Percentiles rank a stretch among this genome's conserved stretches.
These are phyloP conservation scores for Haplosporangium sp. DNA, from an alignment of 371 early-diverging fungal species.

Conservation along the genomic window DNA sequence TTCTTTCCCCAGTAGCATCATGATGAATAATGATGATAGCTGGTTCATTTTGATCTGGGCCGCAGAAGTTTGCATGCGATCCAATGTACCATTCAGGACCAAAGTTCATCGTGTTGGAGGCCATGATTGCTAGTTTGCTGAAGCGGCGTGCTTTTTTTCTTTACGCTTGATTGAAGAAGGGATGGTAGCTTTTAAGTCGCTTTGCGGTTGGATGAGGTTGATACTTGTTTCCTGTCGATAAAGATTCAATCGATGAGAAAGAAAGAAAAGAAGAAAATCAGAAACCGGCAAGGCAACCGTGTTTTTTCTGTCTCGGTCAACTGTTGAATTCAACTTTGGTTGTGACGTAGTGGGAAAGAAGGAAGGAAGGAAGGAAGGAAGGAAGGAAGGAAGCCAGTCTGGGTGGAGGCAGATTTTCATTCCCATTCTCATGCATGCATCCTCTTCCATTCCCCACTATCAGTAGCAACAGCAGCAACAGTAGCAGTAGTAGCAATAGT, in stretches of 20 bases:
- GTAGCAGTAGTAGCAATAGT: slow-evolving; percentile 4
- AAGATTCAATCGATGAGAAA: too few species aligned
- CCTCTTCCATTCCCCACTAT: too few species aligned
- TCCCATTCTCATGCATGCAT: too few species aligned
- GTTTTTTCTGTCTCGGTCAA: slow-evolving; percentile 1
- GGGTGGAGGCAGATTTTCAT: too few species aligned
- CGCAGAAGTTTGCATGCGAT: not conserved
- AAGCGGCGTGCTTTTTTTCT: slow-evolving; percentile 5
- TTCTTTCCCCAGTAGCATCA: too few species aligned
- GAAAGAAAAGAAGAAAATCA: not conserved
- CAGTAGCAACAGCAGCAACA: not conserved
- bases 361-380: not conserved
- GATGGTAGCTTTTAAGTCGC: too few species aligned
- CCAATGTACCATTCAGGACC: slow-evolving; percentile 83
- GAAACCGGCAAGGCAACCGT: not conserved
- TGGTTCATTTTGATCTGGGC: not conserved
- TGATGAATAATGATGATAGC: not conserved
- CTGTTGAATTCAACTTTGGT: slow-evolving; percentile 7
- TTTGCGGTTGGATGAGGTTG: too few species aligned
- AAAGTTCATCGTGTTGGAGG: slow-evolving; percentile 79
- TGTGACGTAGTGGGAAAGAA: not conserved
- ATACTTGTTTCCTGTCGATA: not conserved
- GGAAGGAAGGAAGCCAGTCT: not conserved
- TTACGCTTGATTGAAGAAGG: not conserved
- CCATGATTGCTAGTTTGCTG: slow-evolving; percentile 26